Evolutionary conservation across 345 rosid species (phyloP), one percentile per base, ranked within the genome.

Genomic region (Rhizophora mangle): DNA sequence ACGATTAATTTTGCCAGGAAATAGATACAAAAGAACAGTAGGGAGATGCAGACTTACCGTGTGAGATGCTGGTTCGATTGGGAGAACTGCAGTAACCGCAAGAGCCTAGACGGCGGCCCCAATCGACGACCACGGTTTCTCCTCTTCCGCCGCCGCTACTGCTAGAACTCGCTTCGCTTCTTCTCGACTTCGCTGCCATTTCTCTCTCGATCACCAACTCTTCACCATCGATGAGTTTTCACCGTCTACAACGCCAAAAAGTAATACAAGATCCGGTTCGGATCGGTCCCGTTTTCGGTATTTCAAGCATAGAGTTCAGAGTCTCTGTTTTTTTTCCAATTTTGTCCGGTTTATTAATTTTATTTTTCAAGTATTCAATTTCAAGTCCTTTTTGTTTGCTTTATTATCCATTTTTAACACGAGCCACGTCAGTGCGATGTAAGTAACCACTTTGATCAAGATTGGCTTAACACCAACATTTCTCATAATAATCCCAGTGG

Each of bases 51-150:
- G 18, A 15, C 4, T 43, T 63, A 95, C 99, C 99, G 71, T 89
- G 94, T 68, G 91, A 79, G 76, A 85, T 59, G 79, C 93, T 87
- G 52, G 87, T 78, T 36, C 67, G 52, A 18, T 67, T 67, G 15
- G 78, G 9, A 56, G 94, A 89, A 80, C 68, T 81, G 78, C 99
- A 95, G 68, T 92, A 95, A 49, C 93, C 93, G 63, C 97, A 92
- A 49, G 89, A 63, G 73, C 89, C 81, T 70, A 67, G 32, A 22
- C 36, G 74, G 46, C 80, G 76, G 63, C 90, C 92, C 22, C 74
- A 79, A 80, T 92, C 97, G 36, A 15, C 58, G 31, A 95, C 85
- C 62, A 85, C 83, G 64, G 88, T 80, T 77, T 84, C 91, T 57
- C 88, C 85, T 53, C 80, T 78, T 67, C 39, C 54, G 66, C 62